Conservation (phyloP, 352 stramenopile genomes). For the Globisporangium spiculum region DNA sequence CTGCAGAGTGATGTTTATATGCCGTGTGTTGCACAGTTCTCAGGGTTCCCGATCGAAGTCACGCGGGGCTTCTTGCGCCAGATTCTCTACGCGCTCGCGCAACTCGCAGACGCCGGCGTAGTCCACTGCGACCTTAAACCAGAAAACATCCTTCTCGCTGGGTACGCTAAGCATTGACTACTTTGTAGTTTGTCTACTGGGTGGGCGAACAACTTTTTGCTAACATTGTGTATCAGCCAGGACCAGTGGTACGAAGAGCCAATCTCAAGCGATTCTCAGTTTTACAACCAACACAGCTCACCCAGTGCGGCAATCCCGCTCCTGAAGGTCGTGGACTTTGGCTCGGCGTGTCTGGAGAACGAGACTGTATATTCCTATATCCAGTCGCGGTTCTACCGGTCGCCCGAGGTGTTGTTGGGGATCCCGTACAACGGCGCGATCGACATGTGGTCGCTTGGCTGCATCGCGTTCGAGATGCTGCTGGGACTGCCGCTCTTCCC, state of each 20-base stretch:
- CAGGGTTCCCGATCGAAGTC: constrained; percentile 80
- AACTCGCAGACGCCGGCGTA: constrained; percentile 88
- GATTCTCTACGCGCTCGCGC: constrained; percentile 85
- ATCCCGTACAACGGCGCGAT: constrained; percentile 54
- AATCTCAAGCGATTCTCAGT: neutral
- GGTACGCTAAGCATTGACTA: constrained; percentile 17
- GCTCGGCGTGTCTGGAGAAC: constrained; percentile 84
- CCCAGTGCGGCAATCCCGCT: constrained; percentile 15
- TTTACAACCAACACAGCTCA: neutral
- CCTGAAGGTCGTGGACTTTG: constrained; percentile 97
- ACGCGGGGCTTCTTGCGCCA: constrained; percentile 92
- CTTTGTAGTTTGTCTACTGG: constrained; percentile 10
- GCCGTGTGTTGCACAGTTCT: constrained; percentile 35
- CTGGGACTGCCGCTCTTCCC: constrained; percentile 94
- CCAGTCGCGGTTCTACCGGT: constrained; percentile 93
- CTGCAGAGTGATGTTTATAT: neutral
- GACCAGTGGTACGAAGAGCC: constrained; percentile 54
- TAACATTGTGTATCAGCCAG: constrained; percentile 42
- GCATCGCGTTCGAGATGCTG: constrained; percentile 89
- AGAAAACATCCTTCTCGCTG: constrained; percentile 93
- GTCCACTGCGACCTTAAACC: constrained; percentile 98
- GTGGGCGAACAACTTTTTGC: neutral
- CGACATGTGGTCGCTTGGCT: constrained; percentile 64
- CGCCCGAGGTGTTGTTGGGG: constrained; percentile 64
- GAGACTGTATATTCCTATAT: constrained; percentile 94